Evolutionary conservation across 2,329 filamentous ascomycete genomes (phyloP).

Genomic region (Neopestalotiopsis clavispora): DNA sequence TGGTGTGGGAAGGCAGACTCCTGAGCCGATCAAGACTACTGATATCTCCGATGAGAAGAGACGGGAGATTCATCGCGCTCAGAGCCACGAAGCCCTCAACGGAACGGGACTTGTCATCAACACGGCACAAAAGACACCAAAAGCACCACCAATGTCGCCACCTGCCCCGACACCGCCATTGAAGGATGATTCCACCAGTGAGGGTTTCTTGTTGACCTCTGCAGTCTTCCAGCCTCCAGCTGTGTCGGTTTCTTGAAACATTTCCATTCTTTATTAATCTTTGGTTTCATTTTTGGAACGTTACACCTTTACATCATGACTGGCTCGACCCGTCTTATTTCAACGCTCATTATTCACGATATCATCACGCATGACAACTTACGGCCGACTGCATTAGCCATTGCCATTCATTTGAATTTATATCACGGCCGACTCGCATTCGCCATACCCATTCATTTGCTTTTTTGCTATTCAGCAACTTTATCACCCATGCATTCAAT

Average conservation of each 20-base stretch:
- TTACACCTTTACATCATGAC: not conserved
- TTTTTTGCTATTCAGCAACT: not conserved
- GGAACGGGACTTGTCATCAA: slow-evolving; percentile 26
- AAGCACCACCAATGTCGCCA: slow-evolving; percentile 37
- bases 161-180: slow-evolving; percentile 40
- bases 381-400: slow-evolving; percentile 12
- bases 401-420: not conserved
- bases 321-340: not conserved
- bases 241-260: slow-evolving; percentile 4
- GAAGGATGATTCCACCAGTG: slow-evolving; percentile 35
- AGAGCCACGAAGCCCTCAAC: slow-evolving; percentile 56
- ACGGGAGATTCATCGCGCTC: slow-evolving; percentile 50
- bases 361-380: slow-evolving; percentile 7
- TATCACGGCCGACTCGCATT: not conserved
- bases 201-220: slow-evolving; percentile 50
- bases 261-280: not conserved
- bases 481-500: not conserved
- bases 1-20: slow-evolving; percentile 34
- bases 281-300: not conserved
- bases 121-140: slow-evolving; percentile 35
- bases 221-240: slow-evolving; percentile 52
- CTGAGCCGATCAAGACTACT: slow-evolving; percentile 23
- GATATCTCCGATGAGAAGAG: slow-evolving; percentile 40
- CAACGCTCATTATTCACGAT: slow-evolving; percentile 11
- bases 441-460: not conserved